Conservation (phyloP, 2,329 filamentous ascomycete species). For the Alternaria hordeiaustralica region DNA sequence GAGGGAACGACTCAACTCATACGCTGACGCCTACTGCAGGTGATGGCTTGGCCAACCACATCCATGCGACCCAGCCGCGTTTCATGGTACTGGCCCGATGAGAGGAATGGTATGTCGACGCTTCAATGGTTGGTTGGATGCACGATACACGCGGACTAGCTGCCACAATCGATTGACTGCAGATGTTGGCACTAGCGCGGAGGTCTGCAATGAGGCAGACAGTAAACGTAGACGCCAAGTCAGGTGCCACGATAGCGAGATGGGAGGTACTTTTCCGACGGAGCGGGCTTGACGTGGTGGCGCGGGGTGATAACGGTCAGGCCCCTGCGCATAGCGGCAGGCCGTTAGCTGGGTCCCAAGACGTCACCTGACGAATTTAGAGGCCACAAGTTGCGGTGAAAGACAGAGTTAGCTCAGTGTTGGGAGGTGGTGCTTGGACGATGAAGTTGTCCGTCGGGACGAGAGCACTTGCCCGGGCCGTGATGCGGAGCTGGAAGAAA, state of each 20-base stretch:
- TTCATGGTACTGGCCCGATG: background rate
- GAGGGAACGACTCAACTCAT: background rate
- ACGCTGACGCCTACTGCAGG: background rate
- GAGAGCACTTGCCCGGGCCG: slow-evolving; percentile 7
- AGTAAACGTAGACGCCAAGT: background rate
- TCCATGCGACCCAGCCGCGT: background rate
- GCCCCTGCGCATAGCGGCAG: background rate
- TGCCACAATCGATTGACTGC: background rate
- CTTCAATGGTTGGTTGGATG: background rate
- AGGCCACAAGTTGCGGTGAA: slow-evolving; percentile 8
- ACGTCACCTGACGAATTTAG: background rate
- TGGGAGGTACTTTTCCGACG: background rate
- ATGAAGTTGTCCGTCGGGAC: slow-evolving; percentile 2
- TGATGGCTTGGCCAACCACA: background rate
- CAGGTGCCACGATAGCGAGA: background rate
- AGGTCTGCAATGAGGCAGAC: background rate
- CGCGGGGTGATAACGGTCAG: background rate
- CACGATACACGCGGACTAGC: background rate
- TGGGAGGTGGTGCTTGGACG: slow-evolving; percentile 1
- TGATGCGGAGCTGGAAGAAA: background rate
- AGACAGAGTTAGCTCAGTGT: background rate
- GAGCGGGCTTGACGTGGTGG: slow-evolving; percentile 5
- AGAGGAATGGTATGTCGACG: background rate
- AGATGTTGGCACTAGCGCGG: background rate
- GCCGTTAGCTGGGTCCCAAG: background rate